Evolutionary conservation across 352 stramenopile genomes (phyloP), one percentile per base, ranked within the genome.

Genomic region (Saprolegnia parasitica): DNA sequence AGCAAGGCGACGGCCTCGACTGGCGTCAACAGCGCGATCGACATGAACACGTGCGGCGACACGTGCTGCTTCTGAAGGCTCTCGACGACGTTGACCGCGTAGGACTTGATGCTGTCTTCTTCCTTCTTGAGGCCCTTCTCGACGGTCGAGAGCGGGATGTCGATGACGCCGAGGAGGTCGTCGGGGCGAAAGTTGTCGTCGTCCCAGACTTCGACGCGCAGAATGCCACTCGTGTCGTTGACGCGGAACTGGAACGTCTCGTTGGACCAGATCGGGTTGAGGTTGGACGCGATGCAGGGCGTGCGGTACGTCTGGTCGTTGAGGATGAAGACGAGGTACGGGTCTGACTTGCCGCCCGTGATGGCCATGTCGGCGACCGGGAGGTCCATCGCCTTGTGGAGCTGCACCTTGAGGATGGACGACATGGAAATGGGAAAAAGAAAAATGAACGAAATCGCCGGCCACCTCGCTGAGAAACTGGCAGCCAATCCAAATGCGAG

Each of bases 241-340:
- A 81, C 42, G 46, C 67, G 73, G 67, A 83, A 78, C 66, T 79
- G 68, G 42, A 81, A 83, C 13, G 68, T 72, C 62, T 83, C 75
- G 5, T 75, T 74, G 1, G 47, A 62, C 77, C 77, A 83, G 11
- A 75, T 63, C 0, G 77, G 77, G 6, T 79, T 54, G 3, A 77
- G 67, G 5, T 73, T 79, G 29, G 57, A 32, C 16, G 45, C 4
- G 0, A 74, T 49, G 13, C 70, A 77, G 5, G 77, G 77, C 52
- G 72, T 83, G 6, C 67, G 57, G 35, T 73, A 67, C 0, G 18
- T 54, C 21, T 79, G 73, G 20, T 71, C 65, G 37, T 68, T 65
- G 24, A 78, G 16, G 13, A 56, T 21, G 40, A 83, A 73, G 1
- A 46, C 67, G 26, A 83, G 67, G 68, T 79, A 83, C 58, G 75